phyloP scores from a whole-genome alignment of 108 stramenopile genomes.

The Skeletonema menzelii region DNA sequence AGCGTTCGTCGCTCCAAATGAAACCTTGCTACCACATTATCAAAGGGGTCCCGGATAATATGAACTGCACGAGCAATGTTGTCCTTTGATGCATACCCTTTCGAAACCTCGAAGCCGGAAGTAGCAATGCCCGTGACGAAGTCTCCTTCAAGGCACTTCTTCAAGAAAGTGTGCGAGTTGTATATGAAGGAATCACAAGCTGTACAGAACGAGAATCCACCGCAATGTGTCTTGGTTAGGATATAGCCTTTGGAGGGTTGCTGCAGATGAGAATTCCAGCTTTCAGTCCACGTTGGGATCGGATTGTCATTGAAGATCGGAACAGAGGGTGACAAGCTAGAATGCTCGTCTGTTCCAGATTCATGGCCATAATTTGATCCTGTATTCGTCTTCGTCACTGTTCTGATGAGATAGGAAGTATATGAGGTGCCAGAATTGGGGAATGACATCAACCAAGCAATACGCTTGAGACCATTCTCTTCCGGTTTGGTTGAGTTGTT shows the following conservation, averaged over 20 bases:
- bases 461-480: background rate
- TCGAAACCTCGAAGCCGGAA: background rate
- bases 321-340: background rate
- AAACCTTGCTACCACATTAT: slow-evolving; percentile 74
- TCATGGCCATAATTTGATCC: slow-evolving; percentile 13
- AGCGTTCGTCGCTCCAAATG: slow-evolving; percentile 55
- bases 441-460: slow-evolving; percentile 23
- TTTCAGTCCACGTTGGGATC: slow-evolving; percentile 17
- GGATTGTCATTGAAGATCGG: slow-evolving; percentile 14
- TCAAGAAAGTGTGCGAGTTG: slow-evolving; percentile 39
- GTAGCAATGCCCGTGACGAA: background rate
- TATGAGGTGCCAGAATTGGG: slow-evolving; percentile 27
- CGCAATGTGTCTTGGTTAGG: slow-evolving; percentile 79
- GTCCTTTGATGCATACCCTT: slow-evolving; percentile 12
- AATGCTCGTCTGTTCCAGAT: background rate
- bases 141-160: slow-evolving; percentile 10
- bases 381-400: background rate
- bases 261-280: background rate
- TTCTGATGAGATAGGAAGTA: slow-evolving; percentile 6
- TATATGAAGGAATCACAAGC: slow-evolving; percentile 48
- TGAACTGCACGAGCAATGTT: slow-evolving; percentile 62
- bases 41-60: slow-evolving; percentile 67
- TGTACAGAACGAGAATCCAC: slow-evolving; percentile 52
- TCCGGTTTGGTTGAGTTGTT: background rate
- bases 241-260: slow-evolving; percentile 29